Base-by-base conservation (phyloP, 495 filamentous ascomycete genomes). In the Neurospora sp. region DNA sequence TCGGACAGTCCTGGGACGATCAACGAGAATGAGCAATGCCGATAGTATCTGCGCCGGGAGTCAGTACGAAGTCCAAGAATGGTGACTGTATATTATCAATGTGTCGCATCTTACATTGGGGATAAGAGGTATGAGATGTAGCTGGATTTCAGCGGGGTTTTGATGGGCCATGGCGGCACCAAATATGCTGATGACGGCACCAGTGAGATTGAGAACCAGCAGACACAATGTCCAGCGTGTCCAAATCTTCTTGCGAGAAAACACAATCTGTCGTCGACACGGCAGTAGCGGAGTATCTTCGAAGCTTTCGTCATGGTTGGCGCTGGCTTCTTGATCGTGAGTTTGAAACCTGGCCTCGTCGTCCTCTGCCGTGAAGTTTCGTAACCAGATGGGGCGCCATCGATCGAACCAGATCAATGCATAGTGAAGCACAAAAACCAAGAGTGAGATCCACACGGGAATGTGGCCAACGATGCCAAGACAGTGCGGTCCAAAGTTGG, bases 381-480 rank as follows among this genome's bases (percentile, higher is more conserved):
- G 76, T 45, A 82, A 73, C 79, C 79, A 82, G 20, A 74, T 10
- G 4, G 80, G 80, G 6, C 79, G 76, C 65, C 68, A 68, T 7
- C 71, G 53, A 3, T 38, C 45, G 53, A 65, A 37, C 79, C 80
- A 78, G 3, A 76, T 12, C 12, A 77, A 72, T 14, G 73, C 72
- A 48, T 81, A 82, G 41, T 78, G 80, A 40, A 79, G 72, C 0
- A 77, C 59, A 4, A 79, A 72, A 12, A 76, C 75, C 48, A 77
- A 10, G 5, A 79, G 10, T 9, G 80, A 75, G 31, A 71, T 74
- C 76, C 75, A 79, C 4, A 78, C 40, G 2, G 80, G 80, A 59
- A 81, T 40, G 45, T 80, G 76, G 40, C 74, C 78, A 16, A 82
- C 59, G 38, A 79, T 20, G 1, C 77, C 79, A 53, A 79, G 76